Evolutionary conservation across 352 stramenopile genomes (phyloP), one percentile per base, ranked within the genome.

Genomic region (Phytophthora pisi): DNA sequence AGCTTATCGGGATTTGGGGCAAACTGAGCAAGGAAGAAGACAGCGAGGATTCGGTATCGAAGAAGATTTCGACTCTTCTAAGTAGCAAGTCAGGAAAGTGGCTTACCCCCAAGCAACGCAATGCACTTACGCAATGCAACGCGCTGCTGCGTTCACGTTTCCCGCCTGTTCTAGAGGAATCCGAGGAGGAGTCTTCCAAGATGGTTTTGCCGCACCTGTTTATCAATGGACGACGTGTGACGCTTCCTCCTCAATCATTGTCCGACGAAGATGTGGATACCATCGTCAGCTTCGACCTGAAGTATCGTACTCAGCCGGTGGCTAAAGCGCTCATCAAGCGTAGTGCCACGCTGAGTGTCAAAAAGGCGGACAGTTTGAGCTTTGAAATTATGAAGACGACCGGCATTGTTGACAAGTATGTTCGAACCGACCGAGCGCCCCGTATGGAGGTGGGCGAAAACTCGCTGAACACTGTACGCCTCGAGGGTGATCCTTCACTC

Each of bases 401-500:
- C 42, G 90, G 79, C 4, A 79, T 93, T 18, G 75, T 96, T 20
- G 89, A 96, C 51, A 81, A 87, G 51, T 92, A 94, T 50, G 70
- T 88, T 28, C 77, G 84, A 54, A 79, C 72, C 4, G 63, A 78
- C 42, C 83, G 86, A 9, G 74, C 68, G 5, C 61, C 70, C 6
- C 64, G 66, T 20, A 46, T 92, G 23, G 54, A 77, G 47, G 34
- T 83, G 16, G 66, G 72, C 30, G 64, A 70, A 6, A 82, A 77
- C 13, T 75, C 74, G 8, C 61, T 85, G n/a, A 80, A 77, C 34
- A 64, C 45, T 16, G 63, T 80, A 54, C 74, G 55, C 5, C 57
- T 90, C 6, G 45, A 66, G 5, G 84, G 82, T 13, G 77, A 91
- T 24, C 66, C 76, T 24, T 79, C 77, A 3, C 68, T 97, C 23